Evolutionary conservation across 202 grass and related monocot species (phyloP), one percentile per base, ranked within the genome.

Genomic region (Bolboschoenoplectus hybrid): DNA sequence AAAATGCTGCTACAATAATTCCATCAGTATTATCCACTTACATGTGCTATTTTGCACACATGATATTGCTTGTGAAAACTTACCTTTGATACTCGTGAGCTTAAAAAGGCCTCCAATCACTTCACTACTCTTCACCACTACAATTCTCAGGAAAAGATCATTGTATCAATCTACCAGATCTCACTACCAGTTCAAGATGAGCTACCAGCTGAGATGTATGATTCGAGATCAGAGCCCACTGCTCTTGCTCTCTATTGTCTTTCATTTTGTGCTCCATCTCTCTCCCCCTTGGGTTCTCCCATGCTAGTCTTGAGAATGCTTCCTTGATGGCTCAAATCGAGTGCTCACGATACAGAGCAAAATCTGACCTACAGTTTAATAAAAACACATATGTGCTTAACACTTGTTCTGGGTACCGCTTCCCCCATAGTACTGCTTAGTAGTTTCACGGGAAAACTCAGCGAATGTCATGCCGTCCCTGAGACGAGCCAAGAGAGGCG

Each of bases 391-490:
- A 4, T 8, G 13, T 58, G 51, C 2, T 17, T 56, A 78, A 40
- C 74, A 39, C 74, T 85, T 94, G 11, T 90, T 85, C 88, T 98
- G 93, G 49, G 88, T 91, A 5, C 95, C 95, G 41, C 88, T 87
- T 49, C 85, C 81, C 74, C 95, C 87, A 67, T 95, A 98, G 81
- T 98, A 98, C 89, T 81, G 95, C 74, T 92, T 98, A 2, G 93
- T 95, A 60, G 95, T 98, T 60, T 98, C 92, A 69, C 79, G 88
- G 67, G 95, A 98, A 84, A 98, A 95, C 41, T 95, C 93, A 7
- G 93, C 90, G 89, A 98, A 98, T 43, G 90, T 92, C 93, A 98
- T 95, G 67, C 91, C 95, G 68, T 95, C 82, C 86, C 83, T 93
- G 14, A 95, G 84, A 68, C 93, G 89, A 12, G 84, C 86, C 26